Evolutionary conservation across 2,329 filamentous ascomycete species (phyloP).

Genomic region (Nemania serpens): DNA sequence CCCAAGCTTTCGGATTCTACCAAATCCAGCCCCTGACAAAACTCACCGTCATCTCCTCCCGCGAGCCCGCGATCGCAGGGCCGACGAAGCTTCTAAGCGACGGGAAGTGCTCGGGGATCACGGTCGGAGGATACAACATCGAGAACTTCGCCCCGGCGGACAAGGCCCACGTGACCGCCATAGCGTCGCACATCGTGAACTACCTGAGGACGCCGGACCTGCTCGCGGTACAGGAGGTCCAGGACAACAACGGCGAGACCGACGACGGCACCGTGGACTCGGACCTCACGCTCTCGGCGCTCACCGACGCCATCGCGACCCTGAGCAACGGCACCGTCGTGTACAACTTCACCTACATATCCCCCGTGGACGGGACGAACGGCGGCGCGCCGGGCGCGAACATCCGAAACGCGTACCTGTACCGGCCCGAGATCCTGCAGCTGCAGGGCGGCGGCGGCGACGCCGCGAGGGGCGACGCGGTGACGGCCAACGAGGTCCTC

Average conservation of each 20-base stretch:
- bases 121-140: conserved; percentile 70
- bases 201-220: conserved; percentile 67
- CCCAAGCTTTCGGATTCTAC: conserved; percentile 71
- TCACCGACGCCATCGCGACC: conserved; percentile 56
- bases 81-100: conserved; percentile 58
- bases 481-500: conserved; percentile 62
- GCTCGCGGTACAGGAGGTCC: conserved; percentile 72
- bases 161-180: conserved; percentile 57
- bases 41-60: conserved; percentile 52
- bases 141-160: conserved; percentile 65
- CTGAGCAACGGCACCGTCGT: conserved; percentile 48
- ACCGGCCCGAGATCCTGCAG: conserved; percentile 62
- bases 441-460: conserved; percentile 58
- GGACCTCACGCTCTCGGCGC: conserved; percentile 62
- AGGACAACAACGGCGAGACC: conserved; percentile 66
- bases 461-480: conserved; percentile 54
- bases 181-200: conserved; percentile 68
- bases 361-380: conserved; percentile 63
- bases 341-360: conserved; percentile 65
- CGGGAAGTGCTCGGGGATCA: conserved; percentile 64
- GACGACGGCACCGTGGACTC: conserved; percentile 62
- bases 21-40: conserved; percentile 67
- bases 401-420: conserved; percentile 73
- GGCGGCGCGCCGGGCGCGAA: conserved; percentile 73
- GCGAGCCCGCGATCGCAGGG: conserved; percentile 52